Evolutionary conservation across 2,329 filamentous ascomycete species (phyloP).

Genomic region (Sporothrix pseudoabietina): DNA sequence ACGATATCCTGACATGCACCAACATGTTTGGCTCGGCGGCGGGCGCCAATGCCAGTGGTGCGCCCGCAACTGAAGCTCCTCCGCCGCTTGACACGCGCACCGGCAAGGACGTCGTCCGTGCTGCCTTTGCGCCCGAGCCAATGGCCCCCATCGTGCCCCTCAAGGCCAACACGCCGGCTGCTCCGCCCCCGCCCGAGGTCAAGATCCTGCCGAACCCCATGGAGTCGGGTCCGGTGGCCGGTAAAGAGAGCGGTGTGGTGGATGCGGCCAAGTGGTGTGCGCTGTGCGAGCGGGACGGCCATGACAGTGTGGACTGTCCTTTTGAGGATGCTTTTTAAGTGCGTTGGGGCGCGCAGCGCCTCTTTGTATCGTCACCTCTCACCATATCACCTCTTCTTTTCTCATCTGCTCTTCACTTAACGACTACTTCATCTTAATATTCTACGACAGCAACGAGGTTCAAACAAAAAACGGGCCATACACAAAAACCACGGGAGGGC

Average conservation of each 20-base stretch:
- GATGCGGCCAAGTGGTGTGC: slow-evolving; percentile 95
- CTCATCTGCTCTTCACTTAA: neutral
- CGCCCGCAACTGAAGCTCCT: neutral
- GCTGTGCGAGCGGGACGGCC: slow-evolving; percentile 91
- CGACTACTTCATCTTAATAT: neutral
- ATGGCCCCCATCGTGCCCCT: slow-evolving; percentile 34
- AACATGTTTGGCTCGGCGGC: slow-evolving; percentile 70
- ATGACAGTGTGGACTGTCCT: slow-evolving; percentile 93
- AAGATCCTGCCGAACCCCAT: slow-evolving; percentile 62
- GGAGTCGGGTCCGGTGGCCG: slow-evolving; percentile 70
- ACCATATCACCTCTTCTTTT: neutral
- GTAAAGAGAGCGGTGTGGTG: slow-evolving; percentile 75
- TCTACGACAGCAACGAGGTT: slow-evolving; percentile 10
- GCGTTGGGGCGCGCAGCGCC: too few species aligned
- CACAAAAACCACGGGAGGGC: neutral
- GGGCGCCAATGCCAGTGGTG: slow-evolving; percentile 31
- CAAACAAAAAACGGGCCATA: neutral
- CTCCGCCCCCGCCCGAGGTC: slow-evolving; percentile 46
- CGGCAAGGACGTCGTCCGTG: slow-evolving; percentile 34
- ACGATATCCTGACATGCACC: slow-evolving; percentile 92
- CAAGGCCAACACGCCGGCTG: slow-evolving; percentile 45
- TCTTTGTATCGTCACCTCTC: neutral
- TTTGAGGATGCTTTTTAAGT: slow-evolving; percentile 76
- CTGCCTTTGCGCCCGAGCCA: slow-evolving; percentile 40
- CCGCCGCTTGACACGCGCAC: slow-evolving; percentile 15